Conservation (phyloP, 352 stramenopile species). For the Phytopythium litorale region DNA sequence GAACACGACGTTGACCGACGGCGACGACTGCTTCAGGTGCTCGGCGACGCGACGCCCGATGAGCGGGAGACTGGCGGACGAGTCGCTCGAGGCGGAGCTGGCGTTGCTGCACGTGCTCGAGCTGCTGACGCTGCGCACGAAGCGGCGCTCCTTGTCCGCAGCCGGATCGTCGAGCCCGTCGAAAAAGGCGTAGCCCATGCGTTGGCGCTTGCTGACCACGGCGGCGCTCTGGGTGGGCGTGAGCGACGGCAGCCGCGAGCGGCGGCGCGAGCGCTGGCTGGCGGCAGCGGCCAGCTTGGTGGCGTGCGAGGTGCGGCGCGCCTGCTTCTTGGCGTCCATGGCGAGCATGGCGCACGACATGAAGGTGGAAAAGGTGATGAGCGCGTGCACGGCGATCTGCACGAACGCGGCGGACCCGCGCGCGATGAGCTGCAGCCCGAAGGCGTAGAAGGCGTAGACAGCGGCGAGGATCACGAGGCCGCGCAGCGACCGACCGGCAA, state of each 20-base stretch:
- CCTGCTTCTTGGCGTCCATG: slow-evolving; percentile 12
- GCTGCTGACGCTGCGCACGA: background rate
- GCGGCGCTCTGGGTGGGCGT: slow-evolving; percentile 8
- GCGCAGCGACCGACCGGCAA: slow-evolving; percentile 23
- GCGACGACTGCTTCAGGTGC: slow-evolving; percentile 31
- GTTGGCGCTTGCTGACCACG: slow-evolving; percentile 7
- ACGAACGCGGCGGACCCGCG: slow-evolving; percentile 20
- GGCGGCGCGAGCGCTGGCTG: background rate
- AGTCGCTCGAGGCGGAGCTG: background rate
- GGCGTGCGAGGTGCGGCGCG: background rate
- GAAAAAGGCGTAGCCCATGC: slow-evolving; percentile 10
- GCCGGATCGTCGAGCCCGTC: slow-evolving; percentile 3
- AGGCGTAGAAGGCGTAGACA: slow-evolving; percentile 21
- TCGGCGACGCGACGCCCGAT: slow-evolving; percentile 39
- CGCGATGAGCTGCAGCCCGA: slow-evolving; percentile 24
- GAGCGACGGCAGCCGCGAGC: slow-evolving; percentile 24
- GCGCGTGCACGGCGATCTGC: slow-evolving; percentile 25
- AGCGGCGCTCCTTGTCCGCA: slow-evolving; percentile 3
- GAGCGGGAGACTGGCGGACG: slow-evolving; percentile 16
- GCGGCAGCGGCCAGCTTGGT: background rate
- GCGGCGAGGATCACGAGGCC: slow-evolving; percentile 21
- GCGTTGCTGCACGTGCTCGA: background rate
- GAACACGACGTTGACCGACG: slow-evolving; percentile 51
- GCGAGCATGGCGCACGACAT: slow-evolving; percentile 36
- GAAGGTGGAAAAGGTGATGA: slow-evolving; percentile 58